Evolutionary conservation across 2,329 filamentous ascomycete species (phyloP), one percentile per base, ranked within the genome.

Genomic region (Trichophyton rubrum): DNA sequence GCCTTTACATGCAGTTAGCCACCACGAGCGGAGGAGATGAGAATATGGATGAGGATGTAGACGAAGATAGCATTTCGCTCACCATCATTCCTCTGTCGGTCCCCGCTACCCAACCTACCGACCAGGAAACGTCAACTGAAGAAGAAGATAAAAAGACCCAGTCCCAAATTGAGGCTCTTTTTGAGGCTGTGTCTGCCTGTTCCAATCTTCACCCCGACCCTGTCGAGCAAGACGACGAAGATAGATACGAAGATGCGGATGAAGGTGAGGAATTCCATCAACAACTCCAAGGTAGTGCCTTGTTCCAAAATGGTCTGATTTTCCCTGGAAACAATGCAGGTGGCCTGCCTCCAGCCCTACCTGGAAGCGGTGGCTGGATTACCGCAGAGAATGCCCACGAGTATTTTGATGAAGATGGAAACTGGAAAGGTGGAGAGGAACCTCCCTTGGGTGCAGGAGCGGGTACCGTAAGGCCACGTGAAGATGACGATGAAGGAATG

Each of bases 341-440:
- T 1, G 75, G 71, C 2, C 60, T 79, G 49, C 78, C 78, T 33
- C 77, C 77, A 38, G 73, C 77, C 2, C 71, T 79, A 67, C 75
- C 74, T 40, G 77, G 77, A 15, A 78, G 77, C 61, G 77, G 76
- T 0, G 77, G 77, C 7, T 79, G 77, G 77, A 79, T 97, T 69
- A 97, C 92, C 15, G 88, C 89, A 7, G 92, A 96, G 61, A 97
- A 96, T 68, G 85, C 95, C 71, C 79, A 87, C 64, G 83, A 95
- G 66, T 95, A 85, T 69, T 88, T 93, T 72, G 88, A 93, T 67
- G 85, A 82, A 63, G 81, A 90, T 7, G 89, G 89, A 2, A 90
- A 92, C 69, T 92, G 87, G 82, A 86, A 85, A 85, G 51, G 84
- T 85, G 61, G 79, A 81, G 49, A 78, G 82, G 60, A 81, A 81